Base-by-base conservation (phyloP, 768 basidiomycete species). In the Tricholoma saponaceum region DNA sequence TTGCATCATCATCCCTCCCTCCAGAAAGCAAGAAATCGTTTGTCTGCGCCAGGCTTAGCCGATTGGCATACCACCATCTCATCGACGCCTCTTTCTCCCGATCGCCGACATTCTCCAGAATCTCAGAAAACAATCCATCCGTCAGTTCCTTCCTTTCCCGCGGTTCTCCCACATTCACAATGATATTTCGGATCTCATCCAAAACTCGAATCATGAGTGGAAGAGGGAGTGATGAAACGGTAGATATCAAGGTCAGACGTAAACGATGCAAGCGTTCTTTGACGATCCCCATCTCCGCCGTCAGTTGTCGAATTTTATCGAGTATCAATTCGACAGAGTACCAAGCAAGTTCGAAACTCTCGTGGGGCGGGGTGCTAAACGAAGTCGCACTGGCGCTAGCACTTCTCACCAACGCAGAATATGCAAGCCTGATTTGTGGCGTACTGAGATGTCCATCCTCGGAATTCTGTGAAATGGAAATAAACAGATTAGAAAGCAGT, bases 401-500 rank as follows among this genome's bases (percentile, higher is more conserved):
- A 55, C 83, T 80, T 59, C 79, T 74, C 23, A 90, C 83, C 12
- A 93, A 76, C 6, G 87, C 81, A n/a, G 86, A 76, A 65, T 82
- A 92, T 5, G 93, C 91, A 39, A 92, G 77, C 26, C 86, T 73
- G 7, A 94, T 77, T 65, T 94, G 93, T 0, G 76, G 56, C 0
- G 80, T 81, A 57, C 76, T 87, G 13, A 95, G 74, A 59, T 74
- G 78, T 23, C 79, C 83, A 39, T 87, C 81, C 0, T 67, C 67
- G 1, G 89, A 85, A 68, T 88, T 90, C 87, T 91, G 62, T 44
- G 33, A 18, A 56, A 39, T 37, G 54, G 51, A 51, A 55, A 43
- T 33, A 22, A 51, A 54, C 47, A 37, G 53, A 56, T 63, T 12
- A 61, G 51, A 18, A 57, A 52, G 58, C 30, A 58, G 56, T 35